Percentiles rank a stretch among this genome's conserved stretches.
Conservation (phyloP, 768 basidiomycete genomes). For the Lactarius pseudohatsudake region DNA sequence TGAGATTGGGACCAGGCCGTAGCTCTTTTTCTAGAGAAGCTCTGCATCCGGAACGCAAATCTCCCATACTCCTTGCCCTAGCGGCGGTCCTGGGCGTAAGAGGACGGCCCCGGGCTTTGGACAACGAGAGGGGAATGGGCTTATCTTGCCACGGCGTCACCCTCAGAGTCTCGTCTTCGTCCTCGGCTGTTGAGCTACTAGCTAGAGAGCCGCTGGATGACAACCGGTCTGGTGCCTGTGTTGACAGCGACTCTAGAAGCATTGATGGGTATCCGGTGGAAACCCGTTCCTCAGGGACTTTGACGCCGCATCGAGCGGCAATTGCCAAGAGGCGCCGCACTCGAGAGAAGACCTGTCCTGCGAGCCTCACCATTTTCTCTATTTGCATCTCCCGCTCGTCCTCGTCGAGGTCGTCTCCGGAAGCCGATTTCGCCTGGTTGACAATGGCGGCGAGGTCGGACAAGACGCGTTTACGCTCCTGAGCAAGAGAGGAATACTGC, state of each 20-base stretch:
- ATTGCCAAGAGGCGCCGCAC: constrained; percentile 78
- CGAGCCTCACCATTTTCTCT: constrained; percentile 75
- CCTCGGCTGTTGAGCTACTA: constrained; percentile 13
- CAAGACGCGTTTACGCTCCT: constrained; percentile 81
- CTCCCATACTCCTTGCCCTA: constrained; percentile 55
- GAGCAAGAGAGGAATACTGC: constrained; percentile 61
- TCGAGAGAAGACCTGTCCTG: constrained; percentile 76
- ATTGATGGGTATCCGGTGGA: constrained; percentile 23
- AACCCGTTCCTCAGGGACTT: constrained; percentile 46
- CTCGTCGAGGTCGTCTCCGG: constrained; percentile 47
- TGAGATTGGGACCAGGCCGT: constrained; percentile 35
- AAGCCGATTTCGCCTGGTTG: constrained; percentile 69
- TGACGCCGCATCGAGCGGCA: constrained; percentile 71
- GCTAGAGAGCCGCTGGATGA: constrained; percentile 13
- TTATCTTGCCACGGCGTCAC: constrained; percentile 18
- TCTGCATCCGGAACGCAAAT: constrained; percentile 43
- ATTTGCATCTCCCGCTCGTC: constrained; percentile 58
- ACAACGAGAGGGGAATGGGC: constrained; percentile 24
- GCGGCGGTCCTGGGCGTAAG: constrained; percentile 36
- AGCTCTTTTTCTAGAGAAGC: constrained; percentile 40
- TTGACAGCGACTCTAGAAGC: constrained; percentile 25
- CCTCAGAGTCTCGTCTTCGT: constrained; percentile 28
- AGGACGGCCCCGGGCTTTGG: constrained; percentile 17
- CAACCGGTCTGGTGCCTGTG: constrained; percentile 22
- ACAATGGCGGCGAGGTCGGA: constrained; percentile 81